Evolutionary conservation across 352 stramenopile species (phyloP).

Genomic region (Pythium sp.): DNA sequence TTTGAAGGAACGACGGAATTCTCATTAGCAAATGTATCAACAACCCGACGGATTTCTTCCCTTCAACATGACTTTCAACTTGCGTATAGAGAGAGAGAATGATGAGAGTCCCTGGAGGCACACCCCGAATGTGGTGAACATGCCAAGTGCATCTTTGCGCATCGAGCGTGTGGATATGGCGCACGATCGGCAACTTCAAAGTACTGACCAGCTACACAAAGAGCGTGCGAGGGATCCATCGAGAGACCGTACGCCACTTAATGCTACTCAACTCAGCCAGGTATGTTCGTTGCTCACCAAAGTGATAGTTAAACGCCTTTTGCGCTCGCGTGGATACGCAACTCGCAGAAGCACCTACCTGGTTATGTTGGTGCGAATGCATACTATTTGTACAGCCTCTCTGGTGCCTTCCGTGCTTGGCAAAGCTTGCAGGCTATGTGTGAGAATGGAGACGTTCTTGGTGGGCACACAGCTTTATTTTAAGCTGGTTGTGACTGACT

Average conservation of each 20-base stretch:
- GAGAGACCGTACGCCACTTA: neutral
- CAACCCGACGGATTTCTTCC: too few relatives aligned
- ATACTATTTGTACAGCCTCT: neutral
- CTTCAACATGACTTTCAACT: too few relatives aligned
- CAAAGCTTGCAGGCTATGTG: neutral
- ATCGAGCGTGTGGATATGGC: neutral
- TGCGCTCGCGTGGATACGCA: too few relatives aligned
- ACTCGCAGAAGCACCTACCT: neutral
- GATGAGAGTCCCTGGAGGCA: too few relatives aligned
- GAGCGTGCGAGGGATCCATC: neutral
- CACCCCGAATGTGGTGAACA: neutral
- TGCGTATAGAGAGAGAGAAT: too few relatives aligned
- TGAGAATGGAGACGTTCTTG: neutral
- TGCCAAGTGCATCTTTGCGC: neutral
- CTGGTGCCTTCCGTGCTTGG: neutral
- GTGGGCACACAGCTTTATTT: neutral
- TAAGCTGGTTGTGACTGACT: neutral
- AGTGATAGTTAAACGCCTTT: neutral
- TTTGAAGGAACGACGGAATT: too few relatives aligned
- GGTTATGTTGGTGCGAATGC: neutral
- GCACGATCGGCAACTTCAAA: neutral
- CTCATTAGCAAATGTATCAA: too few relatives aligned
- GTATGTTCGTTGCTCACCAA: neutral
- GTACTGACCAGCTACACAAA: neutral
- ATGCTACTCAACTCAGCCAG: neutral